These are phyloP conservation scores for Beauveria pseudobassiana DNA, from an alignment of 2,329 filamentous ascomycete genomes.

Conservation along the genomic window DNA sequence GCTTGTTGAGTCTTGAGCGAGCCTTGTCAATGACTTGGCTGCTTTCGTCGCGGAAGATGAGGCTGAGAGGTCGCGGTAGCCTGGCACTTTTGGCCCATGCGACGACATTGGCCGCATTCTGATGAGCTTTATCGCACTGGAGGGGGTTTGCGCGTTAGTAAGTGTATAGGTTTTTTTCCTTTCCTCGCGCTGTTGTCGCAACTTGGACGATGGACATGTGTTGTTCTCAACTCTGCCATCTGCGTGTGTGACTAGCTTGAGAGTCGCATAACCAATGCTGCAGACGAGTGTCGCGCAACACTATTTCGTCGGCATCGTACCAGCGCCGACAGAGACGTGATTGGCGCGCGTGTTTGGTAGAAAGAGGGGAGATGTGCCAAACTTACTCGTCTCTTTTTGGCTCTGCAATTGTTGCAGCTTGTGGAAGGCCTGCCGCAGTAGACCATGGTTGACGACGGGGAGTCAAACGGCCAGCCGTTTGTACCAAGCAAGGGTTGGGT, in stretches of 20 bases:
- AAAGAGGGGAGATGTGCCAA: background rate
- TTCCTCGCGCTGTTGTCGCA: background rate
- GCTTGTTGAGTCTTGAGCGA: slow-evolving; percentile 9
- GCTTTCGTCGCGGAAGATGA: slow-evolving; percentile 13
- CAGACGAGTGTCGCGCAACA: background rate
- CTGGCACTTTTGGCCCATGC: slow-evolving; percentile 11
- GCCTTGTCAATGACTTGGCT: slow-evolving; percentile 13
- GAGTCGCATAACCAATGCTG: background rate
- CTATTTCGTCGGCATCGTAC: background rate
- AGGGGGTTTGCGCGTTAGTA: background rate
- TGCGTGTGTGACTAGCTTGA: background rate
- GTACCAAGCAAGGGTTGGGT: background rate
- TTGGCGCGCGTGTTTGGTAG: background rate
- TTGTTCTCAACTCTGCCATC: background rate
- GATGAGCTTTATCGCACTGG: slow-evolving; percentile 12
- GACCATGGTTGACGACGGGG: slow-evolving; percentile 5
- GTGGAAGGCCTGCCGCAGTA: slow-evolving; percentile 12
- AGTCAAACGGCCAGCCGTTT: slow-evolving; percentile 3
- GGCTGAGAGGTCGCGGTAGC: slow-evolving; percentile 12
- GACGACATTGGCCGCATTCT: slow-evolving; percentile 13
- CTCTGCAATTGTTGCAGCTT: slow-evolving; percentile 12
- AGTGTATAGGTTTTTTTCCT: background rate
- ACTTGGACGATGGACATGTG: background rate
- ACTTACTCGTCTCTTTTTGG: slow-evolving; percentile 12
- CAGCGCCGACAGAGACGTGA: background rate